Conservation (phyloP, 1,284 basidiomycete genomes). For the Trichosporon ovoides region DNA sequence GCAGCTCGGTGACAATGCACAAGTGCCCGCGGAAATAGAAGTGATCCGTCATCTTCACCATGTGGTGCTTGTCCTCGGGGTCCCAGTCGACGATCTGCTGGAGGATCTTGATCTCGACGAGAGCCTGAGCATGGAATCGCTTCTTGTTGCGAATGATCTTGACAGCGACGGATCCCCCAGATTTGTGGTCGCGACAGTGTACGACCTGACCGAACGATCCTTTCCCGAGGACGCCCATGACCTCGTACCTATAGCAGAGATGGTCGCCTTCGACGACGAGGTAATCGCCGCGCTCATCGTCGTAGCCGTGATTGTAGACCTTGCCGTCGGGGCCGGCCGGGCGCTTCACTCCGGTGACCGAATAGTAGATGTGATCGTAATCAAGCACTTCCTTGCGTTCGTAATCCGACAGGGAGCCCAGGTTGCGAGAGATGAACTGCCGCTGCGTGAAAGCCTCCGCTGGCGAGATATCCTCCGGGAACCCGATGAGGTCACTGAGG, state of each 20-base stretch:
- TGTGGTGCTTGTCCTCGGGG: constrained; percentile 90
- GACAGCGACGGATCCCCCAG: constrained; percentile 93
- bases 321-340: constrained; percentile 57
- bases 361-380: constrained; percentile 74
- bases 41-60: constrained; percentile 97
- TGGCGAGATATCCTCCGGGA: constrained; percentile 82
- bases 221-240: constrained; percentile 87
- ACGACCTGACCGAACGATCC: constrained; percentile 98
- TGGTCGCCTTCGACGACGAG: constrained; percentile 86
- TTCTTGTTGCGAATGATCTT: constrained; percentile 99
- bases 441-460: constrained; percentile 63
- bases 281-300: constrained; percentile 98
- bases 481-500: constrained; percentile 79
- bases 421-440: constrained; percentile 41
- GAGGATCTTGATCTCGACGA: constrained; percentile 97
- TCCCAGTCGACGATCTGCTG: constrained; percentile 98
- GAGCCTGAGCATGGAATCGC: constrained; percentile 94
- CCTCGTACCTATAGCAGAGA: constrained; percentile 91
- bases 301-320: constrained; percentile 90
- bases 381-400: constrained; percentile 90
- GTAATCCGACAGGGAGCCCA: constrained; percentile 68
- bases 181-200: constrained; percentile 91
- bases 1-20: constrained; percentile 95
- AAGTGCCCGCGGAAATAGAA: constrained; percentile 98
- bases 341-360: constrained; percentile 26